Percentiles rank a stretch among this genome's conserved stretches.
These are phyloP conservation scores for Daldinia loculata DNA, from an alignment of 495 filamentous ascomycete species.

Conservation along the genomic window DNA sequence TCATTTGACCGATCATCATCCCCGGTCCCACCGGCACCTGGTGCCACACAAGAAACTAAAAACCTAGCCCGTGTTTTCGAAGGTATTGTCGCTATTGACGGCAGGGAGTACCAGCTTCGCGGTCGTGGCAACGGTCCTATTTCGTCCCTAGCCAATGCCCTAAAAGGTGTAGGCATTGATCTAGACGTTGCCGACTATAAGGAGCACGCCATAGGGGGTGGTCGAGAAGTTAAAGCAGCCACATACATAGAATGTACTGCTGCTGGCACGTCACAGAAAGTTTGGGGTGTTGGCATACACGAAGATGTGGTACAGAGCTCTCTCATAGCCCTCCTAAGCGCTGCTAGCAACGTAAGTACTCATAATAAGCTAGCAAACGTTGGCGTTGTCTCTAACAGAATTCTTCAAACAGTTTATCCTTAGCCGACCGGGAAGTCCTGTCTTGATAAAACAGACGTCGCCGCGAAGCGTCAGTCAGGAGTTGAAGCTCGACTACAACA, in stretches of 20 bases:
- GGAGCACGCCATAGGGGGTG: constrained; percentile 88
- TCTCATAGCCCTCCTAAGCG: constrained; percentile 86
- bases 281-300: constrained; percentile 97
- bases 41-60: constrained; percentile 74
- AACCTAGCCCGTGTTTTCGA: constrained; percentile 84
- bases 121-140: constrained; percentile 91
- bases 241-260: constrained; percentile 92
- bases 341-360: constrained; percentile 83
- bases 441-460: constrained; percentile 56
- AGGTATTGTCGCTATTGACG: constrained; percentile 88
- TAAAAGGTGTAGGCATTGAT: constrained; percentile 83
- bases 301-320: constrained; percentile 93
- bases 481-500: constrained; percentile 46
- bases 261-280: constrained; percentile 70
- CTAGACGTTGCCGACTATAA: constrained; percentile 95
- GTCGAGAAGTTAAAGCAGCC: constrained; percentile 84
- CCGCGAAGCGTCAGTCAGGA: constrained; percentile 49
- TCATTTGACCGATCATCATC: constrained; percentile 82
- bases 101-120: constrained; percentile 76
- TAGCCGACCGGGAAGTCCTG: constrained; percentile 64
- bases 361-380: neutral
- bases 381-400: constrained; percentile 15
- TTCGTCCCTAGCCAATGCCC: constrained; percentile 84
- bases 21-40: constrained; percentile 72
- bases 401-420: constrained; percentile 61